Percentiles rank a stretch among this genome's conserved stretches.
Evolutionary conservation across 2,329 filamentous ascomycete species (phyloP).

Genomic region (Talaromyces piceae): DNA sequence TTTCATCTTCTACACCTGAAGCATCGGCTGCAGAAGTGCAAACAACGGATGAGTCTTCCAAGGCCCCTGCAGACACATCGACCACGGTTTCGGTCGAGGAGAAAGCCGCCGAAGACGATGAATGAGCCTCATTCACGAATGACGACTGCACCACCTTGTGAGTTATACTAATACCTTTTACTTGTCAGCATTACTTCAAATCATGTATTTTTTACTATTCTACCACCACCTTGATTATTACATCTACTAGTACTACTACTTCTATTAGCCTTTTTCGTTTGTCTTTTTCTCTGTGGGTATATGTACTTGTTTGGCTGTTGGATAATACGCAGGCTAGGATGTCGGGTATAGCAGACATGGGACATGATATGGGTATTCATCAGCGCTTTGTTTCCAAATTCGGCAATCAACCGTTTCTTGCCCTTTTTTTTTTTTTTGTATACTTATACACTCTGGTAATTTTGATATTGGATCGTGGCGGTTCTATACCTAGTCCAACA

Average conservation of each 20-base stretch:
- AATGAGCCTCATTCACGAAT: constrained; percentile 5
- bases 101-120: constrained; percentile 8
- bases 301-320: not conserved
- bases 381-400: too few relatives aligned
- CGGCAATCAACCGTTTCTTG: too few relatives aligned
- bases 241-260: too few relatives aligned
- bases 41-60: not conserved
- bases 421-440: not conserved
- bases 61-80: not conserved
- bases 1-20: not conserved
- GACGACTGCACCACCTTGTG: constrained; percentile 7
- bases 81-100: constrained; percentile 7
- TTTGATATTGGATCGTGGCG: not conserved
- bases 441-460: not conserved
- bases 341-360: not conserved
- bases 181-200: not conserved
- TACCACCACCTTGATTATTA: too few relatives aligned
- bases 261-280: not conserved
- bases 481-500: too few relatives aligned
- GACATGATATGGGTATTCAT: not conserved
- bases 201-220: constrained; percentile 8
- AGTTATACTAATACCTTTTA: too few relatives aligned
- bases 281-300: not conserved
- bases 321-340: not conserved
- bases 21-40: not conserved